phyloP scores from a whole-genome alignment of 2,329 filamentous ascomycete genomes.

The Nemania bipapillata region DNA sequence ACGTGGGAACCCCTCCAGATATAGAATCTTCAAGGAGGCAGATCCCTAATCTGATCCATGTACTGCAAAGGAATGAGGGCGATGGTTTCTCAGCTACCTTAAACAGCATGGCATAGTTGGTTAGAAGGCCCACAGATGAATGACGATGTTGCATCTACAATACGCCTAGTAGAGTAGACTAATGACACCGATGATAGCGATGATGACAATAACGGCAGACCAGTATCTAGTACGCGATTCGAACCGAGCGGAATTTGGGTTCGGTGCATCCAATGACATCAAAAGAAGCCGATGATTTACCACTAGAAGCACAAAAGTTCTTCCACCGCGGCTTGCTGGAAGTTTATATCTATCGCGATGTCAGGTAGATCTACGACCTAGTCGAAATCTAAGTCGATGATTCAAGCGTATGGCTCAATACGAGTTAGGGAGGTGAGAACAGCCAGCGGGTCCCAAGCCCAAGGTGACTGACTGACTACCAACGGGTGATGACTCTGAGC shows the following conservation, averaged over 20 bases:
- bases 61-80: slow-evolving; percentile 8
- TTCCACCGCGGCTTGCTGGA: background rate
- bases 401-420: background rate
- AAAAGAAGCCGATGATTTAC: background rate
- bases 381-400: background rate
- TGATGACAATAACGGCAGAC: background rate
- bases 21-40: slow-evolving; percentile 18
- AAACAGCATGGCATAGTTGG: slow-evolving; percentile 26
- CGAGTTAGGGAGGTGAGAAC: background rate
- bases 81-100: slow-evolving; percentile 13
- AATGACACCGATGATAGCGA: background rate
- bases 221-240: slow-evolving; percentile 9
- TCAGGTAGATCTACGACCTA: background rate
- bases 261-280: slow-evolving; percentile 14
- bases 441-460: background rate
- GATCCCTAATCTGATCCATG: slow-evolving; percentile 30
- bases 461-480: background rate
- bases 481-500: background rate
- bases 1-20: background rate
- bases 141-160: slow-evolving; percentile 2
- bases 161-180: slow-evolving; percentile 6
- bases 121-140: slow-evolving; percentile 1
- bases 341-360: background rate
- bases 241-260: background rate
- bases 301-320: background rate